phyloP scores from a whole-genome alignment of 148 eudicot species.

The Agrostemma githago region DNA sequence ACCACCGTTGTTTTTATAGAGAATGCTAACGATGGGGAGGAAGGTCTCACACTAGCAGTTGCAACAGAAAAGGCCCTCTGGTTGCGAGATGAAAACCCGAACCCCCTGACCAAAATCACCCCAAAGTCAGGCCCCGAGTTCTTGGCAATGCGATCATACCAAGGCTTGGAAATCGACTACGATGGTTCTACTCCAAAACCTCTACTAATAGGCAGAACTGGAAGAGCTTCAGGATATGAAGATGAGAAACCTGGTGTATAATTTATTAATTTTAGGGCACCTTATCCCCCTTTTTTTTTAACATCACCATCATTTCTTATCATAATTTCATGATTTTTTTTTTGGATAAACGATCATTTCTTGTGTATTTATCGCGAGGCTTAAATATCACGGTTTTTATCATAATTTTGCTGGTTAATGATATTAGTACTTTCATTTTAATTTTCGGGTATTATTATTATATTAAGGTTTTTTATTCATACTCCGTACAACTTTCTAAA shows the following conservation, averaged over 20 bases:
- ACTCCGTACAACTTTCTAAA: no score
- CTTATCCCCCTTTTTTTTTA: not conserved
- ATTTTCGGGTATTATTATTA: no score
- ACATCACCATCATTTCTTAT: no score
- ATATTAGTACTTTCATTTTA: no score
- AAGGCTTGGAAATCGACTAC: constrained; percentile 58
- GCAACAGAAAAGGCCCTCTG: constrained; percentile 63
- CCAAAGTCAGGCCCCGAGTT: constrained; percentile 76
- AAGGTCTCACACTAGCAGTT: constrained; percentile 46
- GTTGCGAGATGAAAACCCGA: constrained; percentile 34
- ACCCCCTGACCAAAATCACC: constrained; percentile 35
- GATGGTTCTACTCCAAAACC: constrained; percentile 48
- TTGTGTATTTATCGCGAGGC: no score
- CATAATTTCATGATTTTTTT: no score
- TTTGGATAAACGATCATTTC: no score
- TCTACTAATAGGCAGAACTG: constrained; percentile 67
- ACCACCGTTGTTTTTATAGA: constrained; percentile 29
- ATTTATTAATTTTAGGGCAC: not conserved
- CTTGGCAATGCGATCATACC: constrained; percentile 63
- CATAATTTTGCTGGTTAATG: no score
- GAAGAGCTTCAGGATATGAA: constrained; percentile 79
- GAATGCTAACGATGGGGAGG: constrained; percentile 36
- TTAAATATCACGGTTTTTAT: no score
- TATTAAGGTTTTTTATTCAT: no score
- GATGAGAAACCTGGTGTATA: constrained; percentile 33